Evolutionary conservation across 2,329 filamentous ascomycete genomes (phyloP), one percentile per base, ranked within the genome.

Genomic region (Aspergillus quadricinctus): DNA sequence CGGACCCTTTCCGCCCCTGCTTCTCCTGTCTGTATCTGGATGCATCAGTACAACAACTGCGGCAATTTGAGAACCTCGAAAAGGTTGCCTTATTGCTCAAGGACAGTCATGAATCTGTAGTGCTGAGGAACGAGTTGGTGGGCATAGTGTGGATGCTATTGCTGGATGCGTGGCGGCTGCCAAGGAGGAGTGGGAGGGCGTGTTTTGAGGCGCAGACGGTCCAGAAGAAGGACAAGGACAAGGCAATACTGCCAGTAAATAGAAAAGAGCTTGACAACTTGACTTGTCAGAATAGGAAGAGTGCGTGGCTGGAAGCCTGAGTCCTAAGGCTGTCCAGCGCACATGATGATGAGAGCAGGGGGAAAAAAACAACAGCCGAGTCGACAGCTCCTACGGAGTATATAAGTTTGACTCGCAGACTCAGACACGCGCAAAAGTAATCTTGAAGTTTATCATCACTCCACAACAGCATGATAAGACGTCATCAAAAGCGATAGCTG

Each of bases 381-480:
- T 4, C 8, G n/a, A 21, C 2, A 3, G 40, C 40, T 23, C 21
- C 40, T 43, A 11, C 9, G 8, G 8, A 10, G 14, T 40, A 43
- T 43, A 43, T 43, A 43, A 21, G n/a, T 11, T 21, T 9, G 21
- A 4, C 40, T 11, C 40, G 3, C 2, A 21, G n/a, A 10, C n/a
- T 21, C n/a, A 19, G 40, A 43, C 3, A 10, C 7, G 3, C 17
- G 21, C n/a, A 43, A 19, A 17, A 43, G 48, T 48, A 37, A 46
- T 11, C 25, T 5, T 8, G 8, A 31, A 31, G 11, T 48, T 45
- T 59, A 35, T 53, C 64, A 66, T 67, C 62, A 63, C 57, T 58
- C 66, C 57, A 62, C 25, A 55, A 46, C 19, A 55, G 61, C 50
- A 61, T 51, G 66, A 66, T 67, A 69, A 67, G 66, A 57, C 59